Percentiles rank a stretch among this genome's conserved stretches.
phyloP scores from a whole-genome alignment of 225 moss, liverwort and hornwort genomes.

The Marchantia polymorpha region DNA sequence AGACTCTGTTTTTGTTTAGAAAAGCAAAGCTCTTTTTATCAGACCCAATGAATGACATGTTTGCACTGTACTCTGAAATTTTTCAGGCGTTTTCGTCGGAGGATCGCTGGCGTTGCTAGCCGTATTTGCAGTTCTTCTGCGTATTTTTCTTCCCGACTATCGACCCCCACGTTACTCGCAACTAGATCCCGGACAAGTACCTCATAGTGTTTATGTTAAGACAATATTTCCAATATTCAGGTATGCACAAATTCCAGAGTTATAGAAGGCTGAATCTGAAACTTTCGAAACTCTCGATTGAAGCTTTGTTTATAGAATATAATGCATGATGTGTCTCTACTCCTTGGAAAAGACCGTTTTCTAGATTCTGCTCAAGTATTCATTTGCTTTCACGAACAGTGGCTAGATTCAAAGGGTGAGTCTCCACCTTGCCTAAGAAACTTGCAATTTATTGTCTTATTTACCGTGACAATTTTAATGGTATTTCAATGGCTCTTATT shows the following conservation, averaged over 20 bases:
- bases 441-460: no score
- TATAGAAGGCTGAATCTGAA: not conserved
- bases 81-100: constrained; percentile 73
- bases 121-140: constrained; percentile 54
- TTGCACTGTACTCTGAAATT: not conserved
- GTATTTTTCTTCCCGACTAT: constrained; percentile 35
- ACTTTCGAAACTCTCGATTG: not conserved
- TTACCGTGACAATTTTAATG: no score
- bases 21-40: no score
- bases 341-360: not conserved
- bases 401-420: no score
- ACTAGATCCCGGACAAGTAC: constrained; percentile 19
- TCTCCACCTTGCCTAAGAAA: no score
- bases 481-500: no score
- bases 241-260: constrained; percentile 19
- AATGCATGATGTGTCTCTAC: no score
- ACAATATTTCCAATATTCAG: constrained; percentile 77
- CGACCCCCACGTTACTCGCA: not conserved
- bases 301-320: not conserved
- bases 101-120: constrained; percentile 56
- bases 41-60: not conserved
- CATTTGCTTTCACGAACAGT: not conserved
- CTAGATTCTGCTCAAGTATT: not conserved
- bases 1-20: no score
- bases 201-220: constrained; percentile 49